Evolutionary conservation across 768 basidiomycete genomes (phyloP).

Genomic region (Cantharellus anzutake): DNA sequence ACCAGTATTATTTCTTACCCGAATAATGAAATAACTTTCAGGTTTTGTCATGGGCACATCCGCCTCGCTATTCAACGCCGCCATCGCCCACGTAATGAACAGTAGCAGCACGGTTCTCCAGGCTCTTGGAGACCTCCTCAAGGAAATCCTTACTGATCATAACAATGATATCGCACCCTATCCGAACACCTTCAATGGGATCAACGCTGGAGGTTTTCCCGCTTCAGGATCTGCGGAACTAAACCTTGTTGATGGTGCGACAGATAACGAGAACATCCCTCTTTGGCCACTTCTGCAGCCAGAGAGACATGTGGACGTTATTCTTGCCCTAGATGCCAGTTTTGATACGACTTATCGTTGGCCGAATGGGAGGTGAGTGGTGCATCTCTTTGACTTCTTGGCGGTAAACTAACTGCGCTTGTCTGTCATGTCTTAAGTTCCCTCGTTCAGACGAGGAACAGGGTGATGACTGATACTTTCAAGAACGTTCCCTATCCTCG

Average conservation of each 20-base stretch:
- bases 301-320: background rate
- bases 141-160: background rate
- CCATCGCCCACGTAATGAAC: background rate
- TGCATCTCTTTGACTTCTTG: background rate
- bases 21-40: background rate
- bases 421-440: background rate
- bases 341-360: background rate
- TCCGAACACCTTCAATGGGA: background rate
- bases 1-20: background rate
- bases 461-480: background rate
- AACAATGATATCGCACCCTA: background rate
- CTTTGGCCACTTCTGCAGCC: background rate
- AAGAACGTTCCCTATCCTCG: background rate
- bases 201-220: background rate
- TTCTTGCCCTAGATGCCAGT: background rate
- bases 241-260: background rate
- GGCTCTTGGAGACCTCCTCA: background rate
- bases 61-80: background rate
- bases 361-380: slow-evolving; percentile 1
- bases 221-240: background rate
- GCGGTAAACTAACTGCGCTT: background rate
- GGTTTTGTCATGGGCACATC: slow-evolving; percentile 20
- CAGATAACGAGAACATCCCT: background rate
- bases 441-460: background rate
- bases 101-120: background rate